A percentile compares a stretch with the other conserved stretches of the same genome.
phyloP scores from a whole-genome alignment of 495 filamentous ascomycete species.

The Hypoxylon fragiforme region DNA sequence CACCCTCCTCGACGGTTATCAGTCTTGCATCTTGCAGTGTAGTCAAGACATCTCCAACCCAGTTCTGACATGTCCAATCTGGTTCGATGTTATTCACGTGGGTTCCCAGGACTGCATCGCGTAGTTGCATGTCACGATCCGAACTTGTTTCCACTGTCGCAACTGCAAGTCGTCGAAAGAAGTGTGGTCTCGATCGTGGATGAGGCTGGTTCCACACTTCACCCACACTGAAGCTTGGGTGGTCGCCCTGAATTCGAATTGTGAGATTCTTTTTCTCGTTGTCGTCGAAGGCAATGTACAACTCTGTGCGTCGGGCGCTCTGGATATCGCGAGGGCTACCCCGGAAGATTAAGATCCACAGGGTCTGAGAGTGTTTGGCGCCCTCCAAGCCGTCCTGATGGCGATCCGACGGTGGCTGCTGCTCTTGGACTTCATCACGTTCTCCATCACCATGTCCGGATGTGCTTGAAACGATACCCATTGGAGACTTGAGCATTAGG shows the following conservation, averaged over 20 bases:
- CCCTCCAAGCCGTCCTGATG: slow-evolving; percentile 6
- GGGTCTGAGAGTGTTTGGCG: slow-evolving; percentile 25
- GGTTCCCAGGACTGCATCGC: slow-evolving; percentile 35
- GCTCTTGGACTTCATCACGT: slow-evolving; percentile 21
- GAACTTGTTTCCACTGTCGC: slow-evolving; percentile 33
- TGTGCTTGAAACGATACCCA: slow-evolving; percentile 32
- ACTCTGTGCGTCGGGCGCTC: slow-evolving; percentile 35
- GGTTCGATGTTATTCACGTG: slow-evolving; percentile 36
- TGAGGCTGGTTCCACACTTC: slow-evolving; percentile 36
- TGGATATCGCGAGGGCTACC: slow-evolving; percentile 38
- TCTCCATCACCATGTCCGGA: slow-evolving; percentile 23
- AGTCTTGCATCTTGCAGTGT: slow-evolving; percentile 37
- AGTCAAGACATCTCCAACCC: slow-evolving; percentile 40
- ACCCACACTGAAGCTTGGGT: slow-evolving; percentile 32
- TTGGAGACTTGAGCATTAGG: slow-evolving; percentile 30
- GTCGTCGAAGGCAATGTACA: slow-evolving; percentile 38
- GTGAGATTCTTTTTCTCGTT: slow-evolving; percentile 37
- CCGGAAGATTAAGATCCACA: slow-evolving; percentile 35
- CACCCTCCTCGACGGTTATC: slow-evolving; percentile 38
- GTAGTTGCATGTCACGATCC: slow-evolving; percentile 30
- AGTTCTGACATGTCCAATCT: slow-evolving; percentile 38
- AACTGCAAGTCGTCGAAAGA: slow-evolving; percentile 36
- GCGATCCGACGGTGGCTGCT: slow-evolving; percentile 4
- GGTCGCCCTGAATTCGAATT: slow-evolving; percentile 35
- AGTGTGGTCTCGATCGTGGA: slow-evolving; percentile 36